Evolutionary conservation across 1,139 yeast species (phyloP).

Genomic region (Candida sanyaensis): DNA sequence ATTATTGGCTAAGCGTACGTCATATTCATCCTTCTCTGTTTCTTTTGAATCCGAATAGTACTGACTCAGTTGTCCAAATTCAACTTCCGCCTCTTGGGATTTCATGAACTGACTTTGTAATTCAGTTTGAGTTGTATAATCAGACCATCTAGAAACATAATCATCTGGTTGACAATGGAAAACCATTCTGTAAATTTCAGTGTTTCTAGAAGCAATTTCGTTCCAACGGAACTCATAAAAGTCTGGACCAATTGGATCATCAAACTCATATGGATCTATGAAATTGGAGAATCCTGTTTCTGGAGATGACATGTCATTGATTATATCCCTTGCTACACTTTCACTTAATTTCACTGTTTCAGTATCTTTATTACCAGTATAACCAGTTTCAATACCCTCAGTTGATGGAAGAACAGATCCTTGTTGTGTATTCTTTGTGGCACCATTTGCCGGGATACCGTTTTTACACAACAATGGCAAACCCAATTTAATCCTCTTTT

Average conservation of each 20-base stretch:
- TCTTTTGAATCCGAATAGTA: slow-evolving; percentile 2
- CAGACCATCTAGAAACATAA: slow-evolving; percentile 83
- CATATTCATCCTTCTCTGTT: slow-evolving; percentile 9
- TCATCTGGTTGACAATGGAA: slow-evolving; percentile 97
- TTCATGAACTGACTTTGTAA: slow-evolving; percentile 56
- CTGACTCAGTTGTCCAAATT: slow-evolving; percentile 21
- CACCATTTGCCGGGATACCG: slow-evolving; percentile 3
- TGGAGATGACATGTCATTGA: slow-evolving; percentile 37
- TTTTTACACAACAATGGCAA: slow-evolving; percentile 17
- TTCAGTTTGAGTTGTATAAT: slow-evolving; percentile 71
- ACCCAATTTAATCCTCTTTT: slow-evolving; percentile 37
- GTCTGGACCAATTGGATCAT: slow-evolving; percentile 77
- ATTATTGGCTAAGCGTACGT: slow-evolving; percentile 2
- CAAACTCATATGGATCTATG: slow-evolving; percentile 85
- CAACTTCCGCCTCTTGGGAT: slow-evolving; percentile 48
- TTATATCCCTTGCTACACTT: slow-evolving; percentile 43
- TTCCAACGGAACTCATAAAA: slow-evolving; percentile 91
- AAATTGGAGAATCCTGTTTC: slow-evolving; percentile 43
- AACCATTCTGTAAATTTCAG: slow-evolving; percentile 76
- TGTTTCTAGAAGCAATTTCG: slow-evolving; percentile 81
- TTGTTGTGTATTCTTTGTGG: not conserved
- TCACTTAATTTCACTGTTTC: slow-evolving; percentile 53
- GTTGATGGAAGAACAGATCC: not conserved
- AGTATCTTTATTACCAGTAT: slow-evolving; percentile 22
- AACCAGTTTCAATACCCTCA: slow-evolving; percentile 10